Evolutionary conservation across 805 yeast species (phyloP), one percentile per base, ranked within the genome.

Genomic region (Yarrowia sp.): DNA sequence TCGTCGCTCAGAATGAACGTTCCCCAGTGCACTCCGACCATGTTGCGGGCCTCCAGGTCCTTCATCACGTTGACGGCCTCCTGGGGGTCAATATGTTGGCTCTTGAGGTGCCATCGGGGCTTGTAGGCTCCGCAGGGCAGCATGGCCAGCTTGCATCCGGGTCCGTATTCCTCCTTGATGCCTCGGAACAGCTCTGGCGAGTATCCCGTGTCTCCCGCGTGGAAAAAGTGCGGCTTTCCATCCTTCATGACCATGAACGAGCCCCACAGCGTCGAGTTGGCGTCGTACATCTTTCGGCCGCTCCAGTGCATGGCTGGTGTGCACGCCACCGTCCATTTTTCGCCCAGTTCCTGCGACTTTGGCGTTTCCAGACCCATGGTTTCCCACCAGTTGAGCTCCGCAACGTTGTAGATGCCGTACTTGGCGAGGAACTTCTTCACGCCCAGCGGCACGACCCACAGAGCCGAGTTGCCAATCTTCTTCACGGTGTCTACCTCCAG

Each of bases 341-440:
- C 84, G 70, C n/a, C 36, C 25, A 41, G 62, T 16, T 41, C 65
- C 16, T 18, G 19, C 19, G 70, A 38, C 71, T 1, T 69, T 68
- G 6, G 68, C 62, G 18, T 69, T 66, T 9, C 66, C 60, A 85
- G 64, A 2, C 82, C 75, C 16, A 79, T 78, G 27, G 80, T 74
- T 60, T 91, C 91, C 98, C 98, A 93, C 98, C 98, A 93, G 67
- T 87, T 85, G 84, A 93, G 78, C 71, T 93, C 97, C 1, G 84
- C 77, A 7, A 84, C 81, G 59, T 84, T 83, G 27, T 77, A 72
- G 4, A 88, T 78, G 0, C 93, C 91, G 51, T 79, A 75, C 24
- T 81, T 75, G 0, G 79, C 81, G 67, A 93, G 75, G 62, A 78
- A 83, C 66, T 76, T 77, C 60, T 83, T 80, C 53, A 93, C 78